These are phyloP conservation scores for Fistulina hepatica DNA, from an alignment of 1,284 basidiomycete species.

Conservation along the genomic window DNA sequence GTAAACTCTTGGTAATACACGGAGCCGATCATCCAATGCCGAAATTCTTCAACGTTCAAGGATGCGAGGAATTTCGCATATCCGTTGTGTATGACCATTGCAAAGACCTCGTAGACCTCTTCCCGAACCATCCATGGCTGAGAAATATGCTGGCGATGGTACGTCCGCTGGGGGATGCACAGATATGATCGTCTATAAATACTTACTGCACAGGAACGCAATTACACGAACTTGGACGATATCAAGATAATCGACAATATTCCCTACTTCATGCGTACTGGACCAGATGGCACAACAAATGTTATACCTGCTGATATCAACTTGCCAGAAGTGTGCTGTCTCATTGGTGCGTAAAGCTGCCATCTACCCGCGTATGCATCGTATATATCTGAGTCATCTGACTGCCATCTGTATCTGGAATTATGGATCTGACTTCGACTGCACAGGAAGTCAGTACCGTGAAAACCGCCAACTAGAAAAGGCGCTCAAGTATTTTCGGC, in stretches of 20 bases:
- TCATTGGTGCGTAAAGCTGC: constrained; percentile 88
- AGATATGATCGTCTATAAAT: too few species aligned
- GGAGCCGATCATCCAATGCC: constrained; percentile 62
- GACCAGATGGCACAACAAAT: constrained; percentile 87
- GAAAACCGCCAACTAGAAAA: constrained; percentile 89
- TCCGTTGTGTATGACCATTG: too few species aligned
- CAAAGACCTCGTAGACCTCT: too few species aligned
- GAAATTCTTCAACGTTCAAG: constrained; percentile 84
- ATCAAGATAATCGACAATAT: constrained; percentile 97
- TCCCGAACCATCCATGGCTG: too few species aligned
- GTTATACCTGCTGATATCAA: constrained; percentile 79
- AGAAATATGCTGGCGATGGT: too few species aligned
- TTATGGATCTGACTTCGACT: too few species aligned
- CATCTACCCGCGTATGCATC: too few species aligned
- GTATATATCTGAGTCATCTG: too few species aligned
- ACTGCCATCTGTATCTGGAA: too few species aligned
- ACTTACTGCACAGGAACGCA: too few species aligned
- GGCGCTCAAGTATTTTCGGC: constrained; percentile 90
- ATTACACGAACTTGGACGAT: constrained; percentile 89
- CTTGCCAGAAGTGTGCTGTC: constrained; percentile 88
- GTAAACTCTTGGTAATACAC: constrained; percentile 55
- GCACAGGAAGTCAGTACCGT: constrained; percentile 90
- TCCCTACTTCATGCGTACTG: constrained; percentile 89
- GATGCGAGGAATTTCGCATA: constrained; percentile 86
- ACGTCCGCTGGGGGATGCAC: too few species aligned